Percentiles rank a stretch among this genome's conserved stretches.
phyloP scores from a whole-genome alignment of 2,329 filamentous ascomycete species.

The Calonectria ilicicola region DNA sequence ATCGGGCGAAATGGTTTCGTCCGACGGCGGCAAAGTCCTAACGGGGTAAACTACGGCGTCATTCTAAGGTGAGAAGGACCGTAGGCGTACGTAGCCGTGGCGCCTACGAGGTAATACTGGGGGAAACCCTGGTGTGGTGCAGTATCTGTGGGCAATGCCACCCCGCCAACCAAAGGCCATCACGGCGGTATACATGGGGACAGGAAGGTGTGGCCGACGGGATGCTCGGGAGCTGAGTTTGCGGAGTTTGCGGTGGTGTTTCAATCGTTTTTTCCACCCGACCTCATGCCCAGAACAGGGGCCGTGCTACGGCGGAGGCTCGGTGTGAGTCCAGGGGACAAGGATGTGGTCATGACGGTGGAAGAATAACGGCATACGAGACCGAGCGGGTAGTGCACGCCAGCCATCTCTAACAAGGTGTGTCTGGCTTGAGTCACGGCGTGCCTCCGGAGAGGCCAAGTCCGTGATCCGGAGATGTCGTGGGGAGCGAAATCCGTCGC shows the following conservation, averaged over 20 bases:
- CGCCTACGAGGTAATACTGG: background rate
- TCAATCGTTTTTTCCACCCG: background rate
- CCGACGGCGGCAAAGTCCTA: constrained; percentile 24
- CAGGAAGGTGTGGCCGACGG: constrained; percentile 6
- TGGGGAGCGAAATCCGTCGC: constrained; percentile 21
- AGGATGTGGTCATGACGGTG: background rate
- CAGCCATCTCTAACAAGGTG: constrained; percentile 7
- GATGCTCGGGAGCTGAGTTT: constrained; percentile 17
- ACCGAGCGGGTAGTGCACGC: background rate
- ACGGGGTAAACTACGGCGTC: constrained; percentile 20
- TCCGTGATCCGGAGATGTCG: constrained; percentile 24
- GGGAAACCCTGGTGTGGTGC: constrained; percentile 4
- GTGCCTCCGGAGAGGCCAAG: constrained; percentile 16
- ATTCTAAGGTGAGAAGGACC: background rate
- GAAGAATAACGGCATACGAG: background rate
- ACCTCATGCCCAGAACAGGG: background rate
- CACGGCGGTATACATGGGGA: constrained; percentile 10
- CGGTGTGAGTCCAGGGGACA: background rate
- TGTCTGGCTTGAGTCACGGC: constrained; percentile 22
- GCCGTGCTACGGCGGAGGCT: constrained; percentile 4
- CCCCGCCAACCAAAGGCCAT: constrained; percentile 6
- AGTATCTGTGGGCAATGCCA: constrained; percentile 9
- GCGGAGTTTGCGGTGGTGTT: background rate
- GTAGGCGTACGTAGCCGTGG: background rate
- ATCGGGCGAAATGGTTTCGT: constrained; percentile 29